phyloP scores from a whole-genome alignment of 2,329 filamentous ascomycete species.

The Fusarium sp. region DNA sequence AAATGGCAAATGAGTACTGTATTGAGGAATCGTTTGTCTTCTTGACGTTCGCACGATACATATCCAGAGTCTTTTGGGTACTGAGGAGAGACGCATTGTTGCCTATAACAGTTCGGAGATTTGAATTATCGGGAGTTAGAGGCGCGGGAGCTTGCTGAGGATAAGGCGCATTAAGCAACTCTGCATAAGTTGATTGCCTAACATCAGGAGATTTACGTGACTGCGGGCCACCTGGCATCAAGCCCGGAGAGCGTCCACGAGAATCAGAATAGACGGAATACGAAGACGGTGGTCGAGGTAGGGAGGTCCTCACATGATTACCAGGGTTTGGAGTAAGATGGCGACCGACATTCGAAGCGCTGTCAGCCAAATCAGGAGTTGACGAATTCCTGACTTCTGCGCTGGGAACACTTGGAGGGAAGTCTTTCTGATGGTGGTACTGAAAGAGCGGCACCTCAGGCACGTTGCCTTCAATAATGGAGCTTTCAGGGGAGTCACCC shows the following conservation, averaged over 20 bases:
- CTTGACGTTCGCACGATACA: conserved; percentile 97
- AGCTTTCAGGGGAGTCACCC: conserved; percentile 63
- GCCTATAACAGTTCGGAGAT: conserved; percentile 82
- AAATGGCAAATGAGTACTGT: conserved; percentile 96
- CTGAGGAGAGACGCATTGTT: conserved; percentile 91
- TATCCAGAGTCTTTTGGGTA: conserved; percentile 93
- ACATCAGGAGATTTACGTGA: conserved; percentile 68
- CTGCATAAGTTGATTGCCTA: conserved; percentile 66
- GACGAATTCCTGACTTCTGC: conserved; percentile 61
- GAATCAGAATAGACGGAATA: conserved; percentile 81
- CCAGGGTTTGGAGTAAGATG: conserved; percentile 71
- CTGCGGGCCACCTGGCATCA: conserved; percentile 60
- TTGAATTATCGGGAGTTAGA: conserved; percentile 81
- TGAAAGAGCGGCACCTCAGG: conserved; percentile 67
- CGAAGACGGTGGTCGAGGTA: conserved; percentile 78
- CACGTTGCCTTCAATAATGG: conserved; percentile 60
- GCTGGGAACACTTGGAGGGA: conserved; percentile 57
- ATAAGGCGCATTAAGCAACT: conserved; percentile 77
- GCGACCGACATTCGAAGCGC: conserved; percentile 65
- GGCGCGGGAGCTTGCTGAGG: conserved; percentile 79
- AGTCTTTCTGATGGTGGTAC: conserved; percentile 70
- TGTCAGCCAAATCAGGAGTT: conserved; percentile 65
- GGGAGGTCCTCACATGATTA: conserved; percentile 66
- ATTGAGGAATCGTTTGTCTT: conserved; percentile 92
- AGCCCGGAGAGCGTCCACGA: conserved; percentile 71